A percentile compares a stretch with the other conserved stretches of the same genome.
These are phyloP conservation scores for Aspergillus udagawae DNA, from an alignment of 2,329 filamentous ascomycete species.

Conservation along the genomic window DNA sequence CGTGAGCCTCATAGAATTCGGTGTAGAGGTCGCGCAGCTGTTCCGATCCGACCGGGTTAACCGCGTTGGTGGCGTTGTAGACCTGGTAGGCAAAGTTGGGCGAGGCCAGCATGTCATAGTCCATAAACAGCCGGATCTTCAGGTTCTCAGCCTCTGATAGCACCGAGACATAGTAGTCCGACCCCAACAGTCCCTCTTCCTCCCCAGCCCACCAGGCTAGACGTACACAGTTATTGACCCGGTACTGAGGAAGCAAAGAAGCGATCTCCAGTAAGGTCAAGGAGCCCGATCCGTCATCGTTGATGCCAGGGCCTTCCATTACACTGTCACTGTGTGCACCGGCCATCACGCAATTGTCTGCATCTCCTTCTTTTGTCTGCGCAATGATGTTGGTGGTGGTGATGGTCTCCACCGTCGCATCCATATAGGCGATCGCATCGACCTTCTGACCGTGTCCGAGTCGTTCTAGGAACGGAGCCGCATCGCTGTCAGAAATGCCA, in stretches of 20 bases:
- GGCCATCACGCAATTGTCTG: slow-evolving; percentile 55
- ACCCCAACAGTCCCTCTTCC: slow-evolving; percentile 59
- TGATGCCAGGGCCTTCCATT: slow-evolving; percentile 63
- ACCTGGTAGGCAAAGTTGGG: slow-evolving; percentile 56
- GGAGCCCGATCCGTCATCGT: slow-evolving; percentile 70
- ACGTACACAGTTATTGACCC: slow-evolving; percentile 65
- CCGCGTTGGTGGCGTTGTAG: slow-evolving; percentile 53
- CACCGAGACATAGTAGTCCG: slow-evolving; percentile 51
- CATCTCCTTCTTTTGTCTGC: slow-evolving; percentile 54
- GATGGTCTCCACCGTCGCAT: slow-evolving; percentile 44
- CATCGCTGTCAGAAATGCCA: slow-evolving; percentile 60
- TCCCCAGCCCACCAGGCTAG: slow-evolving; percentile 64
- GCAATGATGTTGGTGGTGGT: slow-evolving; percentile 57
- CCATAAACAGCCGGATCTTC: slow-evolving; percentile 63
- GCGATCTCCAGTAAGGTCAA: slow-evolving; percentile 58
- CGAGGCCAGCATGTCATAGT: slow-evolving; percentile 66
- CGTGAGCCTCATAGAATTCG: slow-evolving; percentile 61
- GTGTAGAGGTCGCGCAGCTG: slow-evolving; percentile 65
- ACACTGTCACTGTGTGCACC: slow-evolving; percentile 61
- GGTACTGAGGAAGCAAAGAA: slow-evolving; percentile 63
- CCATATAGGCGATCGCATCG: slow-evolving; percentile 39
- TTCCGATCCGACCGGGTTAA: slow-evolving; percentile 60
- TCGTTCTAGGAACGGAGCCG: slow-evolving; percentile 52
- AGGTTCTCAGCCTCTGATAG: slow-evolving; percentile 47
- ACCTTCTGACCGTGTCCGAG: slow-evolving; percentile 47